Base-by-base conservation (phyloP, 208 protist species). In the Acanthamoeba sp. region DNA sequence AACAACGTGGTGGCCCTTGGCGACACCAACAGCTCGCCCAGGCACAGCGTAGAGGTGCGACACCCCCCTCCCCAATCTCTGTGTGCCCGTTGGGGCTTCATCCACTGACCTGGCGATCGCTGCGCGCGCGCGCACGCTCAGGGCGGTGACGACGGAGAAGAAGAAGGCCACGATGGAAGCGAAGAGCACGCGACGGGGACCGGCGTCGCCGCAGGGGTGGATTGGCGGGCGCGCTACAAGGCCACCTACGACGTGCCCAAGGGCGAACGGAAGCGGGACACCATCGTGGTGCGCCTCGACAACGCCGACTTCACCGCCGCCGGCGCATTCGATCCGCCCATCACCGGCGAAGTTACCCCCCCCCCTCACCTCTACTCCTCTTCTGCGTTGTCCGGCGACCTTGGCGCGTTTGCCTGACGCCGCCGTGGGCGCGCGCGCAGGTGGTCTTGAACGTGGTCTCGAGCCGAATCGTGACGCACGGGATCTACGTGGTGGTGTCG, bases 371-470 rank as follows among this genome's bases (percentile, higher is more conserved):
- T 10, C 3, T 10, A 48, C 42, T n/a, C 66, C 14, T 76, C 32
- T 4, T 38, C 20, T 78, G 29, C 38, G 36, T 22, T 57, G 50
- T 20, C 3, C 14, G 50, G 18, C 22, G n/a, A n/a, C n/a, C n/a
- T n/a, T n/a, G n/a, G n/a, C n/a, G 45, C 12, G 45, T 50, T 62
- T 62, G 55, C 36, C 3, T 16, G n/a, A n/a, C n/a, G n/a, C n/a
- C n/a, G n/a, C n/a, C n/a, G n/a, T n/a, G n/a, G n/a, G n/a, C 29
- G 27, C 5, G 10, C 18, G 66, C 4, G 32, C 29, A 78, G 69
- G 69, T 78, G 14, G 69, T 78, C 34, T 42, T 78, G 69, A 78
- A 78, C 38, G 69, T 78, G 32, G 69, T 34, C 3, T 78, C 69
- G 69, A 36, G 4, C 7, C 69, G 69, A 22, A 78, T 78, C 29